A percentile compares a stretch with the other conserved stretches of the same genome.
phyloP scores from a whole-genome alignment of 1,139 yeast species.

The Lizanozyma gosingica region DNA sequence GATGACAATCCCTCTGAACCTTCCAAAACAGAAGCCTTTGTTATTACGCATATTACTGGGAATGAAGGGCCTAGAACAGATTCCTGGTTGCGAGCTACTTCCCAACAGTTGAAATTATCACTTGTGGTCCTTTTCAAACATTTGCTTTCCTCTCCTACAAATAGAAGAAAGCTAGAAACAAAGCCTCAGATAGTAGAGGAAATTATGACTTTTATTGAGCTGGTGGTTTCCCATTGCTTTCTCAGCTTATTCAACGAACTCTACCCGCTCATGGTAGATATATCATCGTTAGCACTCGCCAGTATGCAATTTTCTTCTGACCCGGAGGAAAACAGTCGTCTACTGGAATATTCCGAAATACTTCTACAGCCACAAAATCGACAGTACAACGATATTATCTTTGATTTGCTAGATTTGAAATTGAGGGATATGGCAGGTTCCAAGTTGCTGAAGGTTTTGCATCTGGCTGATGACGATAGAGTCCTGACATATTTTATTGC shows the following conservation, averaged over 20 bases:
- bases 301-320: not conserved
- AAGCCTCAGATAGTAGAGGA: conserved; percentile 16
- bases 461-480: conserved; percentile 28
- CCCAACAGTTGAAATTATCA: conserved; percentile 29
- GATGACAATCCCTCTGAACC: not conserved
- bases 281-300: conserved; percentile 15
- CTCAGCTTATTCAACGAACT: conserved; percentile 23
- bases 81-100: conserved; percentile 31
- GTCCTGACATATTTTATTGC: conserved; percentile 19
- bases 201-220: conserved; percentile 16
- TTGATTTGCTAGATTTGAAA: conserved; percentile 7
- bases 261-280: conserved; percentile 23
- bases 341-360: not conserved
- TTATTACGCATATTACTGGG: not conserved
- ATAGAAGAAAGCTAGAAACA: conserved; percentile 14
- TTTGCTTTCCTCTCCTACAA: conserved; percentile 10
- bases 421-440: conserved; percentile 17
- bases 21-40: not conserved
- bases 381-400: not conserved
- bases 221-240: conserved; percentile 20
- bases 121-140: conserved; percentile 24
- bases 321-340: not conserved
- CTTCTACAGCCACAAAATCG: not conserved
- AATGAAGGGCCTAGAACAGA: conserved; percentile 10
- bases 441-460: conserved; percentile 15